Evolutionary conservation across 257 asterid species (phyloP).

Genomic region (Jacaranda copaia): DNA sequence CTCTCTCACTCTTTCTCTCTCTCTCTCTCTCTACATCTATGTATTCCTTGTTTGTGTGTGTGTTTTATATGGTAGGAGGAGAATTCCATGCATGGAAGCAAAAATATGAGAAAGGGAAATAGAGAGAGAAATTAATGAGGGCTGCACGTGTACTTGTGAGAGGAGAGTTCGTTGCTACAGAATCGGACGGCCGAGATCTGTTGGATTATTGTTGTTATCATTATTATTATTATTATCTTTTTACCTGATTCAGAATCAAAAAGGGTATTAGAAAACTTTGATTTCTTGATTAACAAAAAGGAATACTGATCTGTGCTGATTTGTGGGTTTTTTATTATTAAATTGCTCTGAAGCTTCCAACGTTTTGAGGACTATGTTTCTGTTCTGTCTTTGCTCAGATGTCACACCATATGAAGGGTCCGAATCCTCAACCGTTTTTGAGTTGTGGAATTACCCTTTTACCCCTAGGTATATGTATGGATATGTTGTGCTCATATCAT

Average conservation of each 20-base stretch:
- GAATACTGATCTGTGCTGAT: not conserved
- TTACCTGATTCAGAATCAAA: constrained; percentile 3
- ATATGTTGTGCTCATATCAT: too few relatives aligned
- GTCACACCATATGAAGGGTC: constrained; percentile 46
- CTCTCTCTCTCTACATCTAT: constrained; percentile 28
- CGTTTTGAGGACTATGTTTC: constrained; percentile 16
- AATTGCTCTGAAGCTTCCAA: constrained; percentile 21
- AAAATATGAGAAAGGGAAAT: constrained; percentile 40
- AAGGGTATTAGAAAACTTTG: constrained; percentile 23
- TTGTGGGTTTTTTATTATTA: not conserved
- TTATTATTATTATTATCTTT: constrained; percentile 8
- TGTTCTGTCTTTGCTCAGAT: constrained; percentile 32
- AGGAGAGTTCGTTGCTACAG: constrained; percentile 45
- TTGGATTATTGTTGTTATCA: constrained; percentile 23
- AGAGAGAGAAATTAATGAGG: constrained; percentile 26
- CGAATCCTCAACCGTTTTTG: constrained; percentile 54
- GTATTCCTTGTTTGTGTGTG: constrained; percentile 27
- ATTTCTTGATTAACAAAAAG: constrained; percentile 23
- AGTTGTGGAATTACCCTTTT: constrained; percentile 31
- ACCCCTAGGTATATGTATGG: not conserved
- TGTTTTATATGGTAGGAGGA: constrained; percentile 58
- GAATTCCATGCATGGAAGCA: constrained; percentile 84
- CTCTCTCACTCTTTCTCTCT: too few relatives aligned
- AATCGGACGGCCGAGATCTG: constrained; percentile 54
- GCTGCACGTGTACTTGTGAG: constrained; percentile 60